Conservation (phyloP, 2,329 filamentous ascomycete species). For the Aspergillus clavatus region DNA sequence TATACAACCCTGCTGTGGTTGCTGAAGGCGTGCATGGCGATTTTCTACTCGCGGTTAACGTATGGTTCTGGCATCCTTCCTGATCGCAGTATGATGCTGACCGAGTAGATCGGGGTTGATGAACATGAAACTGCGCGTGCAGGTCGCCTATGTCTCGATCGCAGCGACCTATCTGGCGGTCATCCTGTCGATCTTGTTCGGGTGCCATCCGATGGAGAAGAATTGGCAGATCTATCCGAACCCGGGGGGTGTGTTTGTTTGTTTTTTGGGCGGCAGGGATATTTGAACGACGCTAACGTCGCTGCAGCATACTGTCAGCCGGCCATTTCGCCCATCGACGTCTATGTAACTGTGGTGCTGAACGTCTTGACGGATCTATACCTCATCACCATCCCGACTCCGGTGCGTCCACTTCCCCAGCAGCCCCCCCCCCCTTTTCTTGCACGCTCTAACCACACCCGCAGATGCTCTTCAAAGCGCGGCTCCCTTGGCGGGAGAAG, state of each 20-base stretch:
- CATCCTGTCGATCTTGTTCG: conserved; percentile 48
- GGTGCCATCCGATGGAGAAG: conserved; percentile 50
- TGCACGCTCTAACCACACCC: background rate
- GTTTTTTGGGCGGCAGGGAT: background rate
- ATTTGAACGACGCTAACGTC: too few relatives aligned
- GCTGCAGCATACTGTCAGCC: conserved; percentile 44
- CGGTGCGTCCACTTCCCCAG: conserved; percentile 34
- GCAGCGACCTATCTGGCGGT: conserved; percentile 47
- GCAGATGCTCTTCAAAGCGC: conserved; percentile 51
- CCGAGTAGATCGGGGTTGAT: conserved; percentile 34
- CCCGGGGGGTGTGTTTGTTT: conserved; percentile 48
- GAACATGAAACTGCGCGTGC: conserved; percentile 44
- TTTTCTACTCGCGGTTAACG: conserved; percentile 55
- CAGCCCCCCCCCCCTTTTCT: too few relatives aligned
- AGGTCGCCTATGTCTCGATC: conserved; percentile 49
- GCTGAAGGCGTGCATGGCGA: conserved; percentile 52
- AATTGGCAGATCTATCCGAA: conserved; percentile 59
- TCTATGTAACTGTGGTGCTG: conserved; percentile 49
- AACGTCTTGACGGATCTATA: conserved; percentile 57
- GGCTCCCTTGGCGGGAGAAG: conserved; percentile 49
- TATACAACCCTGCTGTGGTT: conserved; percentile 52
- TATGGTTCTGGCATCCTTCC: conserved; percentile 21
- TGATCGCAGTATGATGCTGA: conserved; percentile 5
- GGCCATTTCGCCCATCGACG: conserved; percentile 48
- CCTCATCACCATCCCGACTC: conserved; percentile 55